Evolutionary conservation across 768 basidiomycete genomes (phyloP), one percentile per base, ranked within the genome.

Genomic region (Coprinopsis strossmayeri): DNA sequence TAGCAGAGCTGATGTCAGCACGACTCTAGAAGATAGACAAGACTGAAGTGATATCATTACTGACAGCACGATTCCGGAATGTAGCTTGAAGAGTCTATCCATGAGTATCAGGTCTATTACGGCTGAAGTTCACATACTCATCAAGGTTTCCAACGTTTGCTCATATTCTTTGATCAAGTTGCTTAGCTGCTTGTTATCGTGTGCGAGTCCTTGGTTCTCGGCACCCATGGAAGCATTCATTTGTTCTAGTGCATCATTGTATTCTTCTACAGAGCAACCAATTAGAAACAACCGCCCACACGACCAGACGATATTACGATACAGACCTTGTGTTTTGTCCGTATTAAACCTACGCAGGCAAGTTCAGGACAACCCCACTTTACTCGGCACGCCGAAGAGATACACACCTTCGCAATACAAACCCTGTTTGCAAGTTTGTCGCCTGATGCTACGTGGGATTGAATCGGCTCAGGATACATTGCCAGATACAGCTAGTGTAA

Each of bases 161-260:
- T 99, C 96, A 60, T 96, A 98, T 63, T 99, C 96, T 59, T 93
- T 93, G 58, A 98, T 84, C 46, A 99, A 71, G 3, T 77, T 70
- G 55, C 85, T 89, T 26, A 99, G 75, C 57, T 98, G 95, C 62
- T 96, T 95, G 72, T 98, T 99, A 68, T 98, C 96, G 57, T 95
- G 80, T 58, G 89, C 80, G 35, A 99, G 70, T 4, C 70, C 67
- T 56, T 87, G 84, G 62, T 98, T 99, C 64, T 99, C 94, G 20
- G 77, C 67, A 3, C 77, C 69, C 58, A 98, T 84, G 41, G 79
- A 73, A 3, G 74, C 66, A 55, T 93, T 94, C 84, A 96, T 91
- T 38, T 79, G 78, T 60, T 97, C 93, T 18, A 99, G 70, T 60
- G 96, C 93, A 13, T 81, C 75, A 42, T 93, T 83, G 59, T 94